Conservation (phyloP, 2,329 filamentous ascomycete genomes). For the Monilinia laxa region DNA sequence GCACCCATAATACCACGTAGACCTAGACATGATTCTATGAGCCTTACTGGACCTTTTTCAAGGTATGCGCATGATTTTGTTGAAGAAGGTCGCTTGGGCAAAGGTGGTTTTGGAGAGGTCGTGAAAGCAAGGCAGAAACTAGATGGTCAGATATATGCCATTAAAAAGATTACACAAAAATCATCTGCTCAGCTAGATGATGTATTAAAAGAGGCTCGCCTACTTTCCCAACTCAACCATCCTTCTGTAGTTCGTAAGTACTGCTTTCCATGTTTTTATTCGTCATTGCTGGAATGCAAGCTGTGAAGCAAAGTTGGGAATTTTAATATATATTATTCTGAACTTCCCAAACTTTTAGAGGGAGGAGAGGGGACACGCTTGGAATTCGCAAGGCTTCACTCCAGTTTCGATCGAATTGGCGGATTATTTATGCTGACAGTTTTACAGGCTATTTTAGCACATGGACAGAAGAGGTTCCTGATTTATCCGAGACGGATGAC, state of each 20-base stretch:
- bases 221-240: constrained; percentile 90
- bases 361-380: not conserved
- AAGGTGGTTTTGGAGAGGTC: constrained; percentile 94
- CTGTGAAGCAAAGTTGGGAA: not conserved
- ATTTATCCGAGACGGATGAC: constrained; percentile 55
- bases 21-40: constrained; percentile 62
- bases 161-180: constrained; percentile 91
- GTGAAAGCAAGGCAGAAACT: constrained; percentile 94
- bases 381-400: not conserved
- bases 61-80: constrained; percentile 88
- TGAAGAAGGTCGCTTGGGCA: constrained; percentile 83
- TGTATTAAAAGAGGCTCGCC: constrained; percentile 78
- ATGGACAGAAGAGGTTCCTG: constrained; percentile 77
- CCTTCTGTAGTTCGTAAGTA: constrained; percentile 56
- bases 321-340: not conserved
- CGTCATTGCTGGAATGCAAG: not conserved
- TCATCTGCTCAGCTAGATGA: constrained; percentile 78
- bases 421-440: not conserved
- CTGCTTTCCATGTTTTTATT: not conserved
- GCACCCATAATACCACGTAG: constrained; percentile 48
- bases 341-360: not conserved
- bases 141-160: constrained; percentile 89
- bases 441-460: constrained; percentile 78
- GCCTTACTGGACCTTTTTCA: constrained; percentile 48
- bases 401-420: not conserved